Evolutionary conservation across 805 yeast genomes (phyloP), one percentile per base, ranked within the genome.

Genomic region (Candida corydali): DNA sequence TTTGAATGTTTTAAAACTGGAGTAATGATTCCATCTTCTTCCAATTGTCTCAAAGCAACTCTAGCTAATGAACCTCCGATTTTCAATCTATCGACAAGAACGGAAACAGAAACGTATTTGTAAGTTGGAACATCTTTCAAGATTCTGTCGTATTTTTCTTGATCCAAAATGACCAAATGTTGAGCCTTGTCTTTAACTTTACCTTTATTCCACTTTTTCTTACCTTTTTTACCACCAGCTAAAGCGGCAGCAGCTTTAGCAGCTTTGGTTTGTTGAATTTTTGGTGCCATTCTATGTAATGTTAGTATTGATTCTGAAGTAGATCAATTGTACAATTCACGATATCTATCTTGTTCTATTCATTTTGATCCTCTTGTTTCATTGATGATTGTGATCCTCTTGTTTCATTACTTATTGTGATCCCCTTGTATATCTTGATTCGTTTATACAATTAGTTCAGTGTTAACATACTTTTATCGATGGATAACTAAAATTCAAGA

Each of bases 131-230:
- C 97, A 68, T 93, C 99, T 86, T 93, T 93, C 76, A 88, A 71
- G 77, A 93, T 86, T 80, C 97, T 87, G 94, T 93, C 98, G 79
- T 84, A 91, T 71, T 91, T 86, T 59, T 93, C 95, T 80, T 93
- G 97, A 75, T 93, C 99, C 64, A 93, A 79, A 71, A 86, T 77
- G 64, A 93, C 89, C 68, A 88, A 82, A 82, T 93, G 98, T 73
- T 86, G 91, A 62, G 98, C 98, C 95, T 86, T 91, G 78, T 93
- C 99, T 89, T 94, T 93, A 74, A 88, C 96, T 83, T 94, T 88
- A 76, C 96, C 96, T 83, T 91, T 89, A 85, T 95, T 86, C 98
- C 98, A 93, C 96, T 93, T 93, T 95, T 93, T 91, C 88, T 93
- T 93, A 75, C 96, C 87, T 70, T 91, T 88, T 86, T 89, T 89